Conservation (phyloP, 345 rosid genomes). For the Gynandropsis gynandra region DNA sequence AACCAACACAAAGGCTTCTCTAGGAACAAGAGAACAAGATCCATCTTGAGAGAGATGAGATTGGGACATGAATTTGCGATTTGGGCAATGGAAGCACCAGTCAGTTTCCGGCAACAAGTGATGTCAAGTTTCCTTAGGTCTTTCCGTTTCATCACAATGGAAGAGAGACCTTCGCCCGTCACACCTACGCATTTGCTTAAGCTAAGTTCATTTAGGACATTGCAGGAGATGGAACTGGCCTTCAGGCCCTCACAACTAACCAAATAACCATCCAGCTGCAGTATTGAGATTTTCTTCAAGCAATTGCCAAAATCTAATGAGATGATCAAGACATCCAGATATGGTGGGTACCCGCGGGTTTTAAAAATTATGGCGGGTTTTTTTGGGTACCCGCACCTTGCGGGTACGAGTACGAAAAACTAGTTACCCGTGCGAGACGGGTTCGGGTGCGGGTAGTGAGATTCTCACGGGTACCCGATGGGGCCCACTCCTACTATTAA, state of each 20-base stretch:
- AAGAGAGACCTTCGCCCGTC: slow-evolving; percentile 37
- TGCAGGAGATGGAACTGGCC: slow-evolving; percentile 29
- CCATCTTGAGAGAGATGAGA: slow-evolving; percentile 42
- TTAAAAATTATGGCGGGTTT: too few relatives aligned
- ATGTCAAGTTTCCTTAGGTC: slow-evolving; percentile 35
- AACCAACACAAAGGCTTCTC: slow-evolving; percentile 39
- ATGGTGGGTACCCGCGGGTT: too few relatives aligned
- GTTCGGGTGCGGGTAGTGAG: too few relatives aligned
- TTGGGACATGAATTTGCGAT: slow-evolving; percentile 33
- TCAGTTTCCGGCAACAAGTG: slow-evolving; percentile 44
- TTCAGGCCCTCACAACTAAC: slow-evolving; percentile 35
- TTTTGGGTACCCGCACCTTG: too few relatives aligned
- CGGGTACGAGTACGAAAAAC: too few relatives aligned
- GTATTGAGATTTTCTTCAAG: slow-evolving; percentile 27
- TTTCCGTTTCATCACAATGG: slow-evolving; percentile 31
- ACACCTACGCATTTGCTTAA: slow-evolving; percentile 37
- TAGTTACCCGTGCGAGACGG: too few relatives aligned
- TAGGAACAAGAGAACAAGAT: slow-evolving; percentile 41
- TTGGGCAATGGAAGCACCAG: slow-evolving; percentile 30
- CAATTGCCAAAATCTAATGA: slow-evolving; percentile 28
- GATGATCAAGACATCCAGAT: slow-evolving; percentile 22
- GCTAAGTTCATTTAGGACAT: slow-evolving; percentile 32
- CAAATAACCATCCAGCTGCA: slow-evolving; percentile 37
- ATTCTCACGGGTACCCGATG: too few relatives aligned
- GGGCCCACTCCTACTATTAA: too few relatives aligned